These are phyloP conservation scores for Pouteria campechiana DNA, from an alignment of 179 eudicot genomes.

Conservation along the genomic window DNA sequence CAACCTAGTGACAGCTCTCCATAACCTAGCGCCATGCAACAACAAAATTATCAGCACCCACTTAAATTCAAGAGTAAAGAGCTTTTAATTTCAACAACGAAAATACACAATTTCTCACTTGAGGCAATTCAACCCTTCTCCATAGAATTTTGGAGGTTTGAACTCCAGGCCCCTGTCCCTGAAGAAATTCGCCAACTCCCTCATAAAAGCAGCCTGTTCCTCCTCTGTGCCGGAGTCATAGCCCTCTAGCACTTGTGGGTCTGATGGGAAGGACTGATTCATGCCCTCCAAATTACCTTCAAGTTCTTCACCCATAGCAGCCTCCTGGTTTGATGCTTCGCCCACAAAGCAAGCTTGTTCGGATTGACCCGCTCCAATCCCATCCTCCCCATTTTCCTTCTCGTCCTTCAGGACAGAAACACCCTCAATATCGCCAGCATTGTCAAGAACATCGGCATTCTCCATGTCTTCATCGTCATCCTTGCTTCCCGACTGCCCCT, in stretches of 20 bases:
- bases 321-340: too few species aligned
- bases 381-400: too few species aligned
- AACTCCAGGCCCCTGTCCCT: conserved; percentile 65
- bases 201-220: conserved; percentile 73
- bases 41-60: not conserved
- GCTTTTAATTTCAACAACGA: not conserved
- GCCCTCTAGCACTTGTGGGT: conserved; percentile 20
- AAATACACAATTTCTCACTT: conserved; percentile 28
- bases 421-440: too few species aligned
- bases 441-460: too few species aligned
- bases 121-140: conserved; percentile 75
- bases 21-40: conserved; percentile 23
- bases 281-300: conserved; percentile 10
- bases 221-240: conserved; percentile 77
- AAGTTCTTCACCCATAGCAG: conserved; percentile 4
- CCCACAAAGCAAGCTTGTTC: too few species aligned
- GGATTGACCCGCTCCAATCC: too few species aligned
- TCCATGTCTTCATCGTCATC: too few species aligned
- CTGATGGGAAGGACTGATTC: conserved; percentile 24
- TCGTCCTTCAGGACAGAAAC: too few species aligned
- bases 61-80: not conserved
- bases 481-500: too few species aligned
- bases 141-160: conserved; percentile 78
- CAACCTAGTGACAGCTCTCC: conserved; percentile 47
- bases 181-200: conserved; percentile 59